Percentiles rank a stretch among this genome's conserved stretches.
Evolutionary conservation across 495 filamentous ascomycete genomes (phyloP).

Genomic region (Penicillium nucicola): DNA sequence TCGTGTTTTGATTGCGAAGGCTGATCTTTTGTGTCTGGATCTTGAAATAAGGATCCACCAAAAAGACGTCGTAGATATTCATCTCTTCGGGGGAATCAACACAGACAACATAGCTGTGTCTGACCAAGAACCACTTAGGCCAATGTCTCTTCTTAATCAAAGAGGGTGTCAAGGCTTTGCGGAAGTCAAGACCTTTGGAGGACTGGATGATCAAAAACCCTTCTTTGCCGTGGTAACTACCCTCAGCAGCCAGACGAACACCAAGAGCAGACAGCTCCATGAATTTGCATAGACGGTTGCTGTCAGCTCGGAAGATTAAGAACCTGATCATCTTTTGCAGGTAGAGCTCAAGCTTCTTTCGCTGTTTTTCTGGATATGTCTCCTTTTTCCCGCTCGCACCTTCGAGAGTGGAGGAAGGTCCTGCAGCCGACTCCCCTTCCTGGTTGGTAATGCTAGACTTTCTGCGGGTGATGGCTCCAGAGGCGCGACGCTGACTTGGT

Average conservation of each 20-base stretch:
- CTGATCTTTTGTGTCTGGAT: conserved; percentile 65
- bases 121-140: conserved; percentile 97
- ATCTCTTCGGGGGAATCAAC: conserved; percentile 97
- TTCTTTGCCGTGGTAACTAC: conserved; percentile 97
- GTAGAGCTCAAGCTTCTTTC: conserved; percentile 85
- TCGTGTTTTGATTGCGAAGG: conserved; percentile 61
- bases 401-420: conserved; percentile 43
- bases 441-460: conserved; percentile 54
- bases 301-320: conserved; percentile 93
- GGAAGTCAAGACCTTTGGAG: conserved; percentile 85
- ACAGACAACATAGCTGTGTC: conserved; percentile 95
- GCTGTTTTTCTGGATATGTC: conserved; percentile 65
- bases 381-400: conserved; percentile 43
- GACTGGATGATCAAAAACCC: conserved; percentile 89
- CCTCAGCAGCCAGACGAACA: conserved; percentile 91
- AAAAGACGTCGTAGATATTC: conserved; percentile 98
- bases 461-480: conserved; percentile 49
- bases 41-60: conserved; percentile 82
- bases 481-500: conserved; percentile 43
- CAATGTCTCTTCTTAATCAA: conserved; percentile 76
- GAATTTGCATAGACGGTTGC: conserved; percentile 94
- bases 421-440: conserved; percentile 39
- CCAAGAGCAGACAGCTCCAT: conserved; percentile 92
- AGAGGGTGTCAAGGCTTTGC: conserved; percentile 71
- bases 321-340: conserved; percentile 91